phyloP scores from a whole-genome alignment of 1,284 basidiomycete genomes.

The Schizopora paradoxa region DNA sequence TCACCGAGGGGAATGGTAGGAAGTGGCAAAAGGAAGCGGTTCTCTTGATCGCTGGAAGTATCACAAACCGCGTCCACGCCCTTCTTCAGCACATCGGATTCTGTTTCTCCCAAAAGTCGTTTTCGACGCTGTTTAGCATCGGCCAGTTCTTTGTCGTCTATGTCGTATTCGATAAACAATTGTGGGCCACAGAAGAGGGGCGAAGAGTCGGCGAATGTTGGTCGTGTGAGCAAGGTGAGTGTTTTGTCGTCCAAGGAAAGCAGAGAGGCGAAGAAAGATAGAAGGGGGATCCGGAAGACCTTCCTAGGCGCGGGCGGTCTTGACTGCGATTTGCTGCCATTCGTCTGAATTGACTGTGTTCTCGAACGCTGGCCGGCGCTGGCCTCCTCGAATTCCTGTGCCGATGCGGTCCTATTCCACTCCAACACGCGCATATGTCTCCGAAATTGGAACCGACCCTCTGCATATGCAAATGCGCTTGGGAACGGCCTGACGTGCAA shows the following conservation, averaged over 20 bases:
- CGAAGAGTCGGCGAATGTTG: constrained; percentile 24
- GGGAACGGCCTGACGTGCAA: constrained; percentile 4
- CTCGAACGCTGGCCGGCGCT: no score
- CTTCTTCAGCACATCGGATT: no score
- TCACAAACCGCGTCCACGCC: no score
- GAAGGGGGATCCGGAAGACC: constrained; percentile 28
- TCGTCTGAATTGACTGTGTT: constrained; percentile 21
- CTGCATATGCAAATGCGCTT: constrained; percentile 5
- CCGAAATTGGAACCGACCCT: constrained; percentile 9
- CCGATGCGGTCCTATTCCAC: no score
- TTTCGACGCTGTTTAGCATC: no score
- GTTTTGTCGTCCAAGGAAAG: constrained; percentile 33
- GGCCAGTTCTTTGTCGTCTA: background rate
- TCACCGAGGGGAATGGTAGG: no score
- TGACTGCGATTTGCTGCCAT: constrained; percentile 18
- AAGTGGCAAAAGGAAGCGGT: no score
- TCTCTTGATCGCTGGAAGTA: no score
- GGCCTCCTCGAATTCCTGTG: no score
- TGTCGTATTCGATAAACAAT: background rate
- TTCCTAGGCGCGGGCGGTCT: constrained; percentile 22
- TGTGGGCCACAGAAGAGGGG: constrained; percentile 29
- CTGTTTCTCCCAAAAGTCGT: no score
- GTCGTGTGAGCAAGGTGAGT: constrained; percentile 28
- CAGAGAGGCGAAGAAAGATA: constrained; percentile 30
- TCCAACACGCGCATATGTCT: constrained; percentile 2